Evolutionary conservation across 371 early-diverging fungal genomes (phyloP).

Genomic region (Syncephalis plumigaleata): DNA sequence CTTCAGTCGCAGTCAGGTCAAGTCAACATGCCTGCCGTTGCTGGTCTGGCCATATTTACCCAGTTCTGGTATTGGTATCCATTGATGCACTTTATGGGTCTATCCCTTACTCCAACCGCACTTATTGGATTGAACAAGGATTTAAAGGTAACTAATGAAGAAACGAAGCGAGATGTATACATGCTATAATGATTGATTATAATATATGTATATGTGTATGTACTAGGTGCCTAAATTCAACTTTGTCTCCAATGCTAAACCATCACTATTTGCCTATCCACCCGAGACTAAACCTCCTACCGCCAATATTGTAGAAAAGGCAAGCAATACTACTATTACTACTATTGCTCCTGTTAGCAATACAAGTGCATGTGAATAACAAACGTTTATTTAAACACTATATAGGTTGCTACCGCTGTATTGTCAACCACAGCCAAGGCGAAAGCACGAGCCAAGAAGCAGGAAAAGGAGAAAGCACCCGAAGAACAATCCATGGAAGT

Average conservation of each 20-base stretch:
- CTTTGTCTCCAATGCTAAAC: constrained; percentile 65
- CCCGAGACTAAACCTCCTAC: constrained; percentile 52
- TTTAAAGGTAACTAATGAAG: constrained; percentile 26
- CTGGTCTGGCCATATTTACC: constrained; percentile 91
- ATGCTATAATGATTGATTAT: neutral
- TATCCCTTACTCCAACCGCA: constrained; percentile 90
- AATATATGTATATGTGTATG: neutral
- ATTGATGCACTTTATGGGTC: constrained; percentile 80
- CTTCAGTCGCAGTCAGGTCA: constrained; percentile 80
- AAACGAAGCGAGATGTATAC: neutral
- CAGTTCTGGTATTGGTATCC: constrained; percentile 99
- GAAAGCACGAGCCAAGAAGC: constrained; percentile 76
- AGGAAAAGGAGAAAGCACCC: constrained; percentile 36
- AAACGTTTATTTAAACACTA: constrained; percentile 1
- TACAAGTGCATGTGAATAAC: neutral
- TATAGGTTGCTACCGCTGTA: constrained; percentile 82
- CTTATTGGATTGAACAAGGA: constrained; percentile 86
- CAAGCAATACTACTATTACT: neutral
- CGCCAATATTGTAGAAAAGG: constrained; percentile 36
- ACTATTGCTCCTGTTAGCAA: neutral
- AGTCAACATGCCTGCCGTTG: constrained; percentile 83
- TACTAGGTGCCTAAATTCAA: constrained; percentile 77
- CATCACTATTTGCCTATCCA: constrained; percentile 87
- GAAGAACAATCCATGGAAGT: constrained; percentile 32
- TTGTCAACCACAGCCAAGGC: constrained; percentile 90